Conservation (phyloP, 106 monocot genomes). For the Phalaenopsis aphrodite region DNA sequence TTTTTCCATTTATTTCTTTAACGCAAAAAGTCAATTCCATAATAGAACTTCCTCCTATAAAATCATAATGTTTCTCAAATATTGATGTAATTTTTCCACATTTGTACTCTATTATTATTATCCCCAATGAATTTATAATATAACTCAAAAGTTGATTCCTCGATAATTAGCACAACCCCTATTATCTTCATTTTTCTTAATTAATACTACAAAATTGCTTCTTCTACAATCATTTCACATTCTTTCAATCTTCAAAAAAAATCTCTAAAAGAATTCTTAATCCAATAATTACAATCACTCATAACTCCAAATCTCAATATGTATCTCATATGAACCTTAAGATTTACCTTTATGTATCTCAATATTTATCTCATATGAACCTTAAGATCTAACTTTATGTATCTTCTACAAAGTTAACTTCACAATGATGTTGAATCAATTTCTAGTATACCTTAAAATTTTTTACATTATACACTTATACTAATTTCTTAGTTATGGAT, state of each 20-base stretch:
- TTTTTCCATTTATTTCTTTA: no score
- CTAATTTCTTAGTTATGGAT: neutral
- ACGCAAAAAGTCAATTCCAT: no score
- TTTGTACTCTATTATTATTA: no score
- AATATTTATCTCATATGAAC: neutral
- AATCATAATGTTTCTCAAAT: no score
- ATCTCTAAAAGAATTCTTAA: neutral
- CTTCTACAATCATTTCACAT: neutral
- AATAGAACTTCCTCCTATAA: no score
- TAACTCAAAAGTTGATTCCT: no score
- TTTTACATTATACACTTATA: neutral
- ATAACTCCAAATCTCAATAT: neutral
- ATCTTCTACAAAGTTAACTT: neutral
- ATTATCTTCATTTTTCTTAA: neutral
- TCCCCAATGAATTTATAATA: no score
- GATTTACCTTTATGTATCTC: neutral
- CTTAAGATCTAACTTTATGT: neutral
- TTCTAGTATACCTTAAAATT: neutral
- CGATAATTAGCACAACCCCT: no score
- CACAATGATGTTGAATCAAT: neutral
- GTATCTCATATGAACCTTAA: neutral
- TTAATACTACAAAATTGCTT: neutral
- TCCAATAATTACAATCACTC: neutral
- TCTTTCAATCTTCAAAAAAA: neutral
- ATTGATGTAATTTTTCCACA: no score